Conservation (phyloP, 768 basidiomycete genomes). For the Hygrocybe punicea region DNA sequence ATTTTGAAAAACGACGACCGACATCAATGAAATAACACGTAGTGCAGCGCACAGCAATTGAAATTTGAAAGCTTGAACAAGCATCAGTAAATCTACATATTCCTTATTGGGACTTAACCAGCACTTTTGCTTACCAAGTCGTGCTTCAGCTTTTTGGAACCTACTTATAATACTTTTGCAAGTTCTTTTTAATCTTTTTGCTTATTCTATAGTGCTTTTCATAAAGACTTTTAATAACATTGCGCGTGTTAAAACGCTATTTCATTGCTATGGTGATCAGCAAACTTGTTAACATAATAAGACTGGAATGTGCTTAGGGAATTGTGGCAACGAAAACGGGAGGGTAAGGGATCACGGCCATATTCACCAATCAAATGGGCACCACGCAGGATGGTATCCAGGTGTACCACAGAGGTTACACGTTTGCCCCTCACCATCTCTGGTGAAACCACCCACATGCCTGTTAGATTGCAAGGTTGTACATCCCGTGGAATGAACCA, state of each 20-base stretch:
- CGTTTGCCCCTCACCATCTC: conserved; percentile 4
- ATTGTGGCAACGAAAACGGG: conserved; percentile 12
- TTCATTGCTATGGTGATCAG: conserved; percentile 1
- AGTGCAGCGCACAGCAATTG: too few species aligned
- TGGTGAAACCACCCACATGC: conserved; percentile 26
- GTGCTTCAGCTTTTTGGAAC: too few species aligned
- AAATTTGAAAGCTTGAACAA: too few species aligned
- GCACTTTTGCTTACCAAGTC: too few species aligned
- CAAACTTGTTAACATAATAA: conserved; percentile 7
- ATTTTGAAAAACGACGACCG: too few species aligned
- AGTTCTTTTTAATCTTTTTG: too few species aligned
- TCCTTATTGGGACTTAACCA: too few species aligned
- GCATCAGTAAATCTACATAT: too few species aligned
- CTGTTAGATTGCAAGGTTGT: conserved; percentile 18
- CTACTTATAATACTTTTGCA: too few species aligned
- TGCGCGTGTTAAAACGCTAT: background rate
- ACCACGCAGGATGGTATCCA: conserved; percentile 27
- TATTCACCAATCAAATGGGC: conserved; percentile 31
- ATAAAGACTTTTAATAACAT: too few species aligned
- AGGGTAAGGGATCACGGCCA: conserved; percentile 18
- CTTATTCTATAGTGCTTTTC: too few species aligned
- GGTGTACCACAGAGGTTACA: conserved; percentile 20
- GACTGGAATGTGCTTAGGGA: conserved; percentile 1
- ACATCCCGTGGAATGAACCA: conserved; percentile 20
- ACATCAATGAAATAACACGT: too few species aligned